Conservation (phyloP, 306 rosid genomes). For the Castanopsis chinensis region DNA sequence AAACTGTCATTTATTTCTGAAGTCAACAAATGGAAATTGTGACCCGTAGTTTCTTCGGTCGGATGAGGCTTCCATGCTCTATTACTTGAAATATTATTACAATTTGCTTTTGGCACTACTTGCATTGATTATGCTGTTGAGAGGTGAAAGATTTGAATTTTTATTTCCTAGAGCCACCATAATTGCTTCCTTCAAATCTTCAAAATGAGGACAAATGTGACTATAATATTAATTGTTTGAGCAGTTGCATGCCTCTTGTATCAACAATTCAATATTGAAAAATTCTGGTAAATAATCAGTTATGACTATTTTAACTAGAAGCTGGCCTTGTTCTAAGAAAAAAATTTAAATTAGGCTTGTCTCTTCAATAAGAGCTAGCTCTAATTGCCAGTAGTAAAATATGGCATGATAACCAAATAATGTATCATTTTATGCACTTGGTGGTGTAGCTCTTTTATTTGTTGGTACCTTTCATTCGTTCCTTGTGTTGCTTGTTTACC, state of each 20-base stretch:
- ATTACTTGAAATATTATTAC: background rate
- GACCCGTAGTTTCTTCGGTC: background rate
- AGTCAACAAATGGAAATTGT: background rate
- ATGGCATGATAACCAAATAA: background rate
- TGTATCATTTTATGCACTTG: background rate
- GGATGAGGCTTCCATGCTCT: background rate
- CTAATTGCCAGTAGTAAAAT: background rate
- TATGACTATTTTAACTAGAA: background rate
- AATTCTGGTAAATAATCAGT: background rate
- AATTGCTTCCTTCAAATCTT: background rate
- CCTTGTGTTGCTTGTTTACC: background rate
- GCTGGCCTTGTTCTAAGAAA: background rate
- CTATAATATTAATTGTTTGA: background rate
- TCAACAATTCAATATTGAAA: background rate
- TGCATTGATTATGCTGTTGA: background rate
- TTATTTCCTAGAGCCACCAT: background rate
- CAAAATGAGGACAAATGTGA: background rate
- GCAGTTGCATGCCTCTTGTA: background rate
- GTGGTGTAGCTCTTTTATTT: background rate
- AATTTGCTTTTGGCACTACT: background rate
- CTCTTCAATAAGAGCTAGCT: background rate
- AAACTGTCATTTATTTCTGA: background rate
- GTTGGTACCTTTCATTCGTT: background rate
- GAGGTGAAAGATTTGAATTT: background rate
- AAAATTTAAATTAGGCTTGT: background rate